Evolutionary conservation across 768 basidiomycete species (phyloP), one percentile per base, ranked within the genome.

Genomic region (Boletus eberwhitei): DNA sequence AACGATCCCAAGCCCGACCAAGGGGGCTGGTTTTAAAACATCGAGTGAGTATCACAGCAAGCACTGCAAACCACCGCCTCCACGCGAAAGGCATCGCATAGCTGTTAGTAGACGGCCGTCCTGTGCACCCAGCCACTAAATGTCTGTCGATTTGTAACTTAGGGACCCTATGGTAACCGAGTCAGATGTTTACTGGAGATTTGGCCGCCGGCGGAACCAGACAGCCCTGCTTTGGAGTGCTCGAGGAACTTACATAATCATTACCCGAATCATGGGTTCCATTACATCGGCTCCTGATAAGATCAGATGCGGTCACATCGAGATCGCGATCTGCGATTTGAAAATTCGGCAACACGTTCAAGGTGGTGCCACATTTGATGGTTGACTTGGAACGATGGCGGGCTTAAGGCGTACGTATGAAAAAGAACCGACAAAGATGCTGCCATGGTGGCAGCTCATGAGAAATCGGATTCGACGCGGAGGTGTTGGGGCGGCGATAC

Each of bases 11-110:
- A 8, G 29, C 17, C 21, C 46, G 22, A 22, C 31, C 32, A 31
- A 31, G 16, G 24, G 1, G 5, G 3, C 41, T 13, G 39, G 31
- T 13, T 50, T 59, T 48, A 45, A 52, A 36, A 1, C 41, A 40
- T 13, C 13, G 5, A 34, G 6, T 24, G 5, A 34, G 6, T 24
- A 26, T 48, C 53, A 58, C 64, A 61, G 59, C 61, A 60, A 50
- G n/a, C 52, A 65, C 52, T n/a, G 56, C 49, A 53, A 43, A 36
- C 32, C 60, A 57, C n/a, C 16, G 58, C 62, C 24, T 52, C 31
- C 43, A 26, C 17, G 47, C 52, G 35, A 38, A 29, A 42, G 19
- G 22, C n/a, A 38, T 43, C n/a, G 34, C 52, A 48, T 55, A 32
- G 60, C 34, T 45, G 11, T 58, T 3, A n/a, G 32, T 7, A 36